A percentile compares a stretch with the other conserved stretches of the same genome.
Evolutionary conservation across 2,329 filamentous ascomycete species (phyloP).

Genomic region (Colletotrichum spinosum): DNA sequence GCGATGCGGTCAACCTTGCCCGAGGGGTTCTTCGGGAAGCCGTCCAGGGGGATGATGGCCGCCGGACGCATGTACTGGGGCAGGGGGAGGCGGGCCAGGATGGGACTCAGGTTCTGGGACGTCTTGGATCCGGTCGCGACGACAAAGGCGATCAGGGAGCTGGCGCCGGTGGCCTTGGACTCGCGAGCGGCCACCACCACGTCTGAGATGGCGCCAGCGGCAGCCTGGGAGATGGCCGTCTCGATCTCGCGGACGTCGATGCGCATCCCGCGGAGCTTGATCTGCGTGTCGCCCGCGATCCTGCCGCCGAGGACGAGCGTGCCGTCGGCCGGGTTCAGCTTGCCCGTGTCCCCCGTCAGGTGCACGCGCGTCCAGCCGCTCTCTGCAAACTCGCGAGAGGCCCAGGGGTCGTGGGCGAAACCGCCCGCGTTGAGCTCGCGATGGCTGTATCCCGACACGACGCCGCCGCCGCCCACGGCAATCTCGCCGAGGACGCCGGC

Average conservation of each 20-base stretch:
- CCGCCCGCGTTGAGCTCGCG: not conserved
- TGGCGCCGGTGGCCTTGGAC: slow-evolving; percentile 18
- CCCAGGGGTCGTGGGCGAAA: not conserved
- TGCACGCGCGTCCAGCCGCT: not conserved
- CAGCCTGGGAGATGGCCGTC: slow-evolving; percentile 37
- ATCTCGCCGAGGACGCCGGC: slow-evolving; percentile 49
- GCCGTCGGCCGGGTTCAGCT: not conserved
- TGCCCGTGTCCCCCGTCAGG: slow-evolving; percentile 8
- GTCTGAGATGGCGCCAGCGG: slow-evolving; percentile 36
- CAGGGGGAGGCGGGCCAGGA: not conserved
- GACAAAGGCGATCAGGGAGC: not conserved
- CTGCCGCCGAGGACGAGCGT: slow-evolving; percentile 46
- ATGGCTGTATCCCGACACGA: slow-evolving; percentile 47
- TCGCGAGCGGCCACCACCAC: slow-evolving; percentile 11
- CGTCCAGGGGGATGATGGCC: slow-evolving; percentile 37
- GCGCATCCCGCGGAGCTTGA: slow-evolving; percentile 58
- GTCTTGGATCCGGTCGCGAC: not conserved
- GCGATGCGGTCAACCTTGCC: slow-evolving; percentile 49
- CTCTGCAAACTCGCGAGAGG: not conserved
- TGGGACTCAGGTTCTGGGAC: not conserved
- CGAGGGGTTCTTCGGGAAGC: slow-evolving; percentile 44
- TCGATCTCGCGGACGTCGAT: slow-evolving; percentile 60
- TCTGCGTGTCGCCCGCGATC: slow-evolving; percentile 53
- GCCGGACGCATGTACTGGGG: slow-evolving; percentile 49
- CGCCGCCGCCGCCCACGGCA: slow-evolving; percentile 46